Conservation (phyloP, 805 yeast genomes). For the Metschnikowia noctiluminum region DNA sequence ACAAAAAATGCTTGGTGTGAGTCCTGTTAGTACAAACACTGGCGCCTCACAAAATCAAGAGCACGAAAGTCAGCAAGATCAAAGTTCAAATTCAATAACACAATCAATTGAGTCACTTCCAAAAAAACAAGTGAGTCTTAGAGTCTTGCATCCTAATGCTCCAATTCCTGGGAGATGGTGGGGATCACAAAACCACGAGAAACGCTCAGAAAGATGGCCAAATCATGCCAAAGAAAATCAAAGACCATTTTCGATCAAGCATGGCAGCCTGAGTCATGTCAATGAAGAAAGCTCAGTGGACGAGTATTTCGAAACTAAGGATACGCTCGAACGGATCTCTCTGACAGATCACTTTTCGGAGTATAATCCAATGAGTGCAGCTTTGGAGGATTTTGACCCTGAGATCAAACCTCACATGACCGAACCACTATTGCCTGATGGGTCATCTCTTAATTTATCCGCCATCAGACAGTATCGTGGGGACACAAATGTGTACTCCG, state of each 20-base stretch:
- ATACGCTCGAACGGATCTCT: not conserved
- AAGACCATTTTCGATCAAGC: not conserved
- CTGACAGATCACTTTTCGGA: not conserved
- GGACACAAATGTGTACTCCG: slow-evolving; percentile 9
- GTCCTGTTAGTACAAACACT: slow-evolving; percentile 1
- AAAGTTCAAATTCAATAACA: not conserved
- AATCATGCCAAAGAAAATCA: not conserved
- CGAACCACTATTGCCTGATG: slow-evolving; percentile 15
- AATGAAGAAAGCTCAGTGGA: slow-evolving; percentile 12
- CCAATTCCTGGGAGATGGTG: slow-evolving; percentile 9
- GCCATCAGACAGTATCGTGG: slow-evolving; percentile 8
- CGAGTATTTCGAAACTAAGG: slow-evolving; percentile 15
- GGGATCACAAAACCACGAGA: slow-evolving; percentile 1
- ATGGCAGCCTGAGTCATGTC: slow-evolving; percentile 1
- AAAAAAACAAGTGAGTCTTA: not conserved
- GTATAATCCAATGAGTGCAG: slow-evolving; percentile 9
- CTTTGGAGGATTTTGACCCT: slow-evolving; percentile 11
- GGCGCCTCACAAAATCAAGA: not conserved
- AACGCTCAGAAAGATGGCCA: not conserved
- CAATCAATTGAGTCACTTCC: not conserved
- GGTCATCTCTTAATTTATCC: slow-evolving; percentile 14
- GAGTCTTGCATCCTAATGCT: slow-evolving; percentile 9
- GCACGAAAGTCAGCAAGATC: slow-evolving; percentile 1
- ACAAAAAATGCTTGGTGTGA: slow-evolving; percentile 2
- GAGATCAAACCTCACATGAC: slow-evolving; percentile 17